Evolutionary conservation across 2,329 filamentous ascomycete species (phyloP), one percentile per base, ranked within the genome.

Genomic region (Microdochium trichocladiopsis): DNA sequence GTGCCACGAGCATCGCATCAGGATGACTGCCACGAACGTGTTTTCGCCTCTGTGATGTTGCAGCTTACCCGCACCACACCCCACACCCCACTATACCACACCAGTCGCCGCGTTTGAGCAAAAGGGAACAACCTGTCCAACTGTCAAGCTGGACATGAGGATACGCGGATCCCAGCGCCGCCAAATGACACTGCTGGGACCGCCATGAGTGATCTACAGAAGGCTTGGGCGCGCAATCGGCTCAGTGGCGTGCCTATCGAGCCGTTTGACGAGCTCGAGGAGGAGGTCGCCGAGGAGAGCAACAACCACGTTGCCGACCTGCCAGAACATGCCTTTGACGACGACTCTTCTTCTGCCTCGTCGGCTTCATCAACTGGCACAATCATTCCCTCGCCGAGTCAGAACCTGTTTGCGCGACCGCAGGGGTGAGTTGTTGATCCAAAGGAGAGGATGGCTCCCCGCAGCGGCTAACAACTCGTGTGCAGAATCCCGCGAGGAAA

Each of bases 281-380:
- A 82, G 56, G 74, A 78, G 25, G 71, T 70, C 25, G 61, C 63
- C 33, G 60, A 66, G 12, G 67, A 65, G 33, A 62, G 71, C 53
- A 57, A 58, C 45, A 67, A 64, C 31, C 61, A 65, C 52, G 57
- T 76, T 50, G 62, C 71, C 24, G 76, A 79, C 57, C 61, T 78
- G 51, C 70, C 64, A 48, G 66, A 69, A 58, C 69, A 73, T 50
- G 65, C 69, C 43, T 76, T 74, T 50, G 80, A 89, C 60, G 83
- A 86, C 57, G 86, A 88, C 66, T 88, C 84, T 14, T 88, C 84
- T 1, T 87, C 83, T 9, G 82, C 88, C 14, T 95, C 88, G 0
- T 96, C 91, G n/a, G 86, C 90, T 36, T 95, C 92, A 3, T 96
- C 92, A 1, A 90, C 91, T 3, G 91, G 92, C 24, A 97, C 93